Conservation (phyloP, 73 alveolate species). For the Blepharisma stoltei region DNA sequence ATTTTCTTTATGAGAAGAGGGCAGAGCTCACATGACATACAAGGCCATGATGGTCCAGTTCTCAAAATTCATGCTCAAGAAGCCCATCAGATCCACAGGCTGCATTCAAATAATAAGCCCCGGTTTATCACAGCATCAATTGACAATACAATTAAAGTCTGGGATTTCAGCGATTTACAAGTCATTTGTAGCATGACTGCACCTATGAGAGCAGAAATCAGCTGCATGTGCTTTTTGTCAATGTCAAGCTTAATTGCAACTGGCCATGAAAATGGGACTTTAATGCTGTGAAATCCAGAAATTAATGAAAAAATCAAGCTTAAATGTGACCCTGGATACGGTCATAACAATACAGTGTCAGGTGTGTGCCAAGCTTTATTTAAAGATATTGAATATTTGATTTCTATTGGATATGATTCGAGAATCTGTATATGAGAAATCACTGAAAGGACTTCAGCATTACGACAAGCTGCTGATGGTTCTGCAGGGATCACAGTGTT, state of each 20-base stretch:
- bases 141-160: slow-evolving; percentile 82
- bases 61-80: slow-evolving; percentile 56
- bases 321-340: slow-evolving; percentile 60
- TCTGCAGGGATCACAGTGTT: slow-evolving; percentile 21
- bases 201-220: slow-evolving; percentile 71
- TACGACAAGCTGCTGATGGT: slow-evolving; percentile 17
- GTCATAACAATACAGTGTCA: slow-evolving; percentile 68
- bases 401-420: slow-evolving; percentile 84
- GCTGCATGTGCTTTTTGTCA: slow-evolving; percentile 75
- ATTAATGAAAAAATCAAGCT: slow-evolving; percentile 58
- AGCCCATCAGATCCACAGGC: slow-evolving; percentile 56
- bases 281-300: slow-evolving; percentile 81
- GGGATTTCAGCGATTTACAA: slow-evolving; percentile 90
- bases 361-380: slow-evolving; percentile 64
- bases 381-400: slow-evolving; percentile 68
- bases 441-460: slow-evolving; percentile 67
- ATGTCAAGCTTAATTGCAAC: slow-evolving; percentile 83
- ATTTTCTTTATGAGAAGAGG: slow-evolving; percentile 70
- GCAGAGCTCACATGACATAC: slow-evolving; percentile 68
- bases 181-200: slow-evolving; percentile 56
- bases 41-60: slow-evolving; percentile 85
- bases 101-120: slow-evolving; percentile 27
- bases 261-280: slow-evolving; percentile 88
- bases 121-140: slow-evolving; percentile 61
- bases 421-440: slow-evolving; percentile 84